Conservation (phyloP, 768 basidiomycete genomes). For the Tylopilus vinaceipallidus region DNA sequence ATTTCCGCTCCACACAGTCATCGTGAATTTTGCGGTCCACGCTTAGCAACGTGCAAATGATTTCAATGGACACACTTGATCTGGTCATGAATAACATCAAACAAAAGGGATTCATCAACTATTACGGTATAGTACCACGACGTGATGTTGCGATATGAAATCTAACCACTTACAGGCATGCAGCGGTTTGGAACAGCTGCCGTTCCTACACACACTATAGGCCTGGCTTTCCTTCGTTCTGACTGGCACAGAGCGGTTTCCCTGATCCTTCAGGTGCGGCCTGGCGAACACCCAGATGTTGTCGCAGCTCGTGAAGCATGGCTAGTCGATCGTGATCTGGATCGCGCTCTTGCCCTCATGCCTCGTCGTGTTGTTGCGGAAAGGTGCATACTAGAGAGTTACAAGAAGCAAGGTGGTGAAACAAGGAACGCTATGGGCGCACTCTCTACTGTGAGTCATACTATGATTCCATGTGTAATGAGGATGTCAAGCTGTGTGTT, state of each 20-base stretch:
- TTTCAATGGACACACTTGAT: conserved; percentile 70
- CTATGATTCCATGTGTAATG: not conserved
- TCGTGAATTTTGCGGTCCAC: not conserved
- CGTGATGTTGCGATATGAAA: not conserved
- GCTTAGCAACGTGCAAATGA: conserved; percentile 78
- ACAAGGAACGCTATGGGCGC: conserved; percentile 86
- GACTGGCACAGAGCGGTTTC: conserved; percentile 89
- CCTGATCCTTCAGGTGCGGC: conserved; percentile 75
- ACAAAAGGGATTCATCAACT: conserved; percentile 91
- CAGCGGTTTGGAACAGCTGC: conserved; percentile 98
- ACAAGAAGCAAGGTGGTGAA: conserved; percentile 74
- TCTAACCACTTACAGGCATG: conserved; percentile 67
- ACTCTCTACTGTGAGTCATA: conserved; percentile 64
- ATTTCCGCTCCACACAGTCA: conserved; percentile 16
- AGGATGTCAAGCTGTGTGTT: conserved; percentile 2
- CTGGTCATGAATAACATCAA: conserved; percentile 76
- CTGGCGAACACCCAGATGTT: conserved; percentile 94
- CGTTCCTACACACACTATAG: conserved; percentile 93
- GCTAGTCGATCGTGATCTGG: conserved; percentile 79
- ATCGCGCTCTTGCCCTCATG: conserved; percentile 80
- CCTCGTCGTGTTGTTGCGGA: conserved; percentile 93
- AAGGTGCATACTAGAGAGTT: conserved; percentile 87
- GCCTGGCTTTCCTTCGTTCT: conserved; percentile 82
- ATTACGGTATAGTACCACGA: conserved; percentile 65
- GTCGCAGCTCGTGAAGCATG: conserved; percentile 80